phyloP scores from a whole-genome alignment of 2,329 filamentous ascomycete species.

The Coniochaeta pulveracea region DNA sequence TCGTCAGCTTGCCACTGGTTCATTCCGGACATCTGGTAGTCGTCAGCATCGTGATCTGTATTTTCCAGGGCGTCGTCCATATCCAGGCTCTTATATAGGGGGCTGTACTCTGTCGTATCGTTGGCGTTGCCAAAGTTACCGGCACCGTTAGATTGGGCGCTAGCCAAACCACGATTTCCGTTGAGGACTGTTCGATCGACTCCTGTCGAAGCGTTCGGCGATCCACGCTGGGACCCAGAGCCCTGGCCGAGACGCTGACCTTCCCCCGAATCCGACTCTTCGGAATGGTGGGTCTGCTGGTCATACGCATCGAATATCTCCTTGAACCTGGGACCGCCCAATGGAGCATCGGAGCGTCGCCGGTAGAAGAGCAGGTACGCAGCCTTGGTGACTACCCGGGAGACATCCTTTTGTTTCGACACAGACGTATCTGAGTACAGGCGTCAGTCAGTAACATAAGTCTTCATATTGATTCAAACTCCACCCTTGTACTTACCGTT shows the following conservation, averaged over 20 bases:
- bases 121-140: constrained; percentile 8
- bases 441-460: neutral
- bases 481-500: constrained; percentile 69
- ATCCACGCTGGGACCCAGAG: constrained; percentile 83
- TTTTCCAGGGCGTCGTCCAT: neutral
- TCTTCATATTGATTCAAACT: neutral
- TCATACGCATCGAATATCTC: constrained; percentile 56
- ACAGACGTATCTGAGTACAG: constrained; percentile 70
- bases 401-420: constrained; percentile 45
- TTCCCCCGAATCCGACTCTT: constrained; percentile 55
- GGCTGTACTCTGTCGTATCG: constrained; percentile 7
- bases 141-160: constrained; percentile 14
- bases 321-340: constrained; percentile 69
- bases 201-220: constrained; percentile 77
- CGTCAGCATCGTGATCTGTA: constrained; percentile 6
- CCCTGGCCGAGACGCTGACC: constrained; percentile 71
- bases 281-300: constrained; percentile 35
- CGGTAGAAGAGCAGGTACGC: constrained; percentile 97
- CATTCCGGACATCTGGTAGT: neutral
- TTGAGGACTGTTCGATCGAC: constrained; percentile 62
- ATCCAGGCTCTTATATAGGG: neutral
- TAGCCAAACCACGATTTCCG: constrained; percentile 49
- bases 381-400: constrained; percentile 57
- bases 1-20: neutral
- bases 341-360: constrained; percentile 61